These are phyloP conservation scores for Adiantum capillusveneris DNA, from an alignment of 75 land plant genomes.

Conservation along the genomic window DNA sequence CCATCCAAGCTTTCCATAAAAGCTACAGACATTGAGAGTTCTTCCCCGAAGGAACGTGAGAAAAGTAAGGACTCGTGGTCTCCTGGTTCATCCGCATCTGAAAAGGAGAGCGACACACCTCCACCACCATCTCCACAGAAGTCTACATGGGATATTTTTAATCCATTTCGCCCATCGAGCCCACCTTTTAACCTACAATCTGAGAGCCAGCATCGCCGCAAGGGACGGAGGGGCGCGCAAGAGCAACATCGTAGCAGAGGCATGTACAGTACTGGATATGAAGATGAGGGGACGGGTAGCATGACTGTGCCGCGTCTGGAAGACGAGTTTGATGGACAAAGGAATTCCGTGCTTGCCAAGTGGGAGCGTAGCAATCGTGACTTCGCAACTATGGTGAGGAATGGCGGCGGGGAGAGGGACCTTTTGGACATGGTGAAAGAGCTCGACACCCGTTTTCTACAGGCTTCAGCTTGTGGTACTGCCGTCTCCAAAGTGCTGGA, in stretches of 20 bases:
- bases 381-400: constrained; percentile 25
- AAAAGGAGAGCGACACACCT: constrained; percentile 13
- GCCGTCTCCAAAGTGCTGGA: constrained; percentile 56
- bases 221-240: not conserved
- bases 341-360: constrained; percentile 25
- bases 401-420: constrained; percentile 52
- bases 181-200: constrained; percentile 16
- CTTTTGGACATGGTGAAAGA: constrained; percentile 65
- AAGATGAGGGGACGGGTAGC: constrained; percentile 10
- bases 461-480: constrained; percentile 65
- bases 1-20: constrained; percentile 47
- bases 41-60: not conserved
- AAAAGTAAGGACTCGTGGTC: not conserved
- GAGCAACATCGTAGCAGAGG: constrained; percentile 16
- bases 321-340: constrained; percentile 11
- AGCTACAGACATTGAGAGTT: not conserved
- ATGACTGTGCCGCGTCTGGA: constrained; percentile 12
- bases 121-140: constrained; percentile 42
- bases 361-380: constrained; percentile 35
- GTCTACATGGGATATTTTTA: constrained; percentile 68
- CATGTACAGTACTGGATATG: constrained; percentile 29
- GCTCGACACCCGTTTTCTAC: constrained; percentile 71
- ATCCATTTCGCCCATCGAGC: constrained; percentile 45
- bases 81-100: constrained; percentile 17
- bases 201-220: not conserved